These are phyloP conservation scores for Boletus barrowsii DNA, from an alignment of 768 basidiomycete genomes.

Conservation along the genomic window DNA sequence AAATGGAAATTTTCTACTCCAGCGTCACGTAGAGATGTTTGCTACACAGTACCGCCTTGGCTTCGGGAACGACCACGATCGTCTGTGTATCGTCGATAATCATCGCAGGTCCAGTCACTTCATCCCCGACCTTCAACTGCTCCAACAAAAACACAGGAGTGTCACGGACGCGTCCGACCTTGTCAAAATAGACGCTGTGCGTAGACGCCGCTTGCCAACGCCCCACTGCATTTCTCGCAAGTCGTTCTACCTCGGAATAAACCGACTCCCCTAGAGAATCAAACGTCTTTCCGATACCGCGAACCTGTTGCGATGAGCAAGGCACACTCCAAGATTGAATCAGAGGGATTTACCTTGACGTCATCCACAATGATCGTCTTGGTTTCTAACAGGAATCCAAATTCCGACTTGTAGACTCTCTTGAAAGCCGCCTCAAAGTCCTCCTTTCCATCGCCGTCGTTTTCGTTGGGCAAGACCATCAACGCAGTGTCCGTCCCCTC, in stretches of 20 bases:
- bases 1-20: conserved; percentile 18
- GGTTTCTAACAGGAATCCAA: conserved; percentile 86
- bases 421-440: conserved; percentile 83
- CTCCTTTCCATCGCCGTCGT: conserved; percentile 52
- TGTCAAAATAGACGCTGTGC: conserved; percentile 80
- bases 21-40: conserved; percentile 62
- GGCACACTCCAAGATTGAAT: not conserved
- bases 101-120: conserved; percentile 83
- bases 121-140: conserved; percentile 63
- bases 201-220: conserved; percentile 46
- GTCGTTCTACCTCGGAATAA: conserved; percentile 63
- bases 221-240: conserved; percentile 41
- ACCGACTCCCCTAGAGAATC: conserved; percentile 78
- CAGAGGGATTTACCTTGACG: conserved; percentile 58
- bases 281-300: conserved; percentile 89
- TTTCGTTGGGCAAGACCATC: conserved; percentile 67
- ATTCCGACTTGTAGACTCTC: conserved; percentile 77
- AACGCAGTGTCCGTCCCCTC: conserved; percentile 91
- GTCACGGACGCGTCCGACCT: conserved; percentile 66
- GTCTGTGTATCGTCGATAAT: conserved; percentile 96
- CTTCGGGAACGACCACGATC: conserved; percentile 79
- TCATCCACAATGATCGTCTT: conserved; percentile 88
- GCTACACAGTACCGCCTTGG: conserved; percentile 62
- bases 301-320: conserved; percentile 47
- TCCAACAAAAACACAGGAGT: conserved; percentile 80